These are phyloP conservation scores for Seiridium unicorne DNA, from an alignment of 2,329 filamentous ascomycete species.

Conservation along the genomic window DNA sequence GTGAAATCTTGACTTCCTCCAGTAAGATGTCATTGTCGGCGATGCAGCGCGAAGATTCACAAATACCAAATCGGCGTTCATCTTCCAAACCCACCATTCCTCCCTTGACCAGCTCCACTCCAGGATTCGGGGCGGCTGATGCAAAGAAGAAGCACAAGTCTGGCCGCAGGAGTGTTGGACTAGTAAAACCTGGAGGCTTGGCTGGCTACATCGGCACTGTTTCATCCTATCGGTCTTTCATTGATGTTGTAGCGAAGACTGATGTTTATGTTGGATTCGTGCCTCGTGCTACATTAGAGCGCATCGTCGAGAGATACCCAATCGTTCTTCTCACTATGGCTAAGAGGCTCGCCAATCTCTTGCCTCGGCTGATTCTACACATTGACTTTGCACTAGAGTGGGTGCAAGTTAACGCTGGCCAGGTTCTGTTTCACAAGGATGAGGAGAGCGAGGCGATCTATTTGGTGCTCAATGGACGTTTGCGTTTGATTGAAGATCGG, in stretches of 20 bases:
- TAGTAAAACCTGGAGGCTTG: constrained; percentile 92
- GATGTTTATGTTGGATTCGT: constrained; percentile 98
- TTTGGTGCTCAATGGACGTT: constrained; percentile 89
- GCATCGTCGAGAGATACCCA: constrained; percentile 89
- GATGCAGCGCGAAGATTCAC: constrained; percentile 31
- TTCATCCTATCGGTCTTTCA: constrained; percentile 93
- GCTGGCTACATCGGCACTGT: constrained; percentile 94
- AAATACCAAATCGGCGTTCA: constrained; percentile 13
- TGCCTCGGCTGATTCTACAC: constrained; percentile 87
- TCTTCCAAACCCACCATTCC: constrained; percentile 14
- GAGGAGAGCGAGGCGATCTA: constrained; percentile 99
- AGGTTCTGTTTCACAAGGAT: constrained; percentile 89
- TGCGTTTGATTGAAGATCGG: constrained; percentile 80
- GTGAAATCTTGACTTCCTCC: constrained; percentile 38
- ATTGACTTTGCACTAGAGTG: constrained; percentile 98
- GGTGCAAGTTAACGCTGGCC: constrained; percentile 93
- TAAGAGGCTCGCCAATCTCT: constrained; percentile 83
- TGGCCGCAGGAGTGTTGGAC: constrained; percentile 69
- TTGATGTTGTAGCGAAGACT: constrained; percentile 95
- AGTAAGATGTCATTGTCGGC: constrained; percentile 31
- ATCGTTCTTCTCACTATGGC: constrained; percentile 94
- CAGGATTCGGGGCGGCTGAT: constrained; percentile 27
- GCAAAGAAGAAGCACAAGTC: constrained; percentile 45
- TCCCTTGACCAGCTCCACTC: background rate
- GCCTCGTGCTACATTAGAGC: constrained; percentile 79